Conservation (phyloP, 306 rosid species). For the Inga oerstediana region DNA sequence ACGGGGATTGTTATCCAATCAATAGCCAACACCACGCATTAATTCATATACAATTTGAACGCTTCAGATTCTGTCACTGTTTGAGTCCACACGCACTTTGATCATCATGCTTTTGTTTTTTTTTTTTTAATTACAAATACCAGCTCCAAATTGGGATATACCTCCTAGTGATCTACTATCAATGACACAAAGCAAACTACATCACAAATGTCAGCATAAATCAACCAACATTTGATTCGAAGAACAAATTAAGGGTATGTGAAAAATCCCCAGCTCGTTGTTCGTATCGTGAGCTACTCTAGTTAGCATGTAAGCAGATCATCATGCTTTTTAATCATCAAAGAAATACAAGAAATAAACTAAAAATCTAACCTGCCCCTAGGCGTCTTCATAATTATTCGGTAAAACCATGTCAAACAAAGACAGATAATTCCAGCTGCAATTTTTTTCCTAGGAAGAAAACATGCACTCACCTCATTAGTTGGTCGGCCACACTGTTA, state of each 20-base stretch:
- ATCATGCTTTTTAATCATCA: not conserved
- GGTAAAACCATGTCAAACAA: conserved; percentile 13
- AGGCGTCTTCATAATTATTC: conserved; percentile 5
- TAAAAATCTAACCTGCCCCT: conserved; percentile 29
- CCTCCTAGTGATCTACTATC: no score
- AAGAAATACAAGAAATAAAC: not conserved
- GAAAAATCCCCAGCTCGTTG: no score
- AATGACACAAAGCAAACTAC: no score
- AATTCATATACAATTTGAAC: not conserved
- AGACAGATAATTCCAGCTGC: conserved; percentile 23
- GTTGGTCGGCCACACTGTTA: no score
- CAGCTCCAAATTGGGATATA: no score
- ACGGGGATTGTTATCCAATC: not conserved
- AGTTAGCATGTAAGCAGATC: no score
- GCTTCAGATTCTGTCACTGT: not conserved
- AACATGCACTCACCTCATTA: no score
- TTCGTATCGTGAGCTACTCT: no score
- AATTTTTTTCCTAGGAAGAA: conserved; percentile 20
- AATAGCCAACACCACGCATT: not conserved
- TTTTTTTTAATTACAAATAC: no score
- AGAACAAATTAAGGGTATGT: no score
- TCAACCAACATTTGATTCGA: no score
- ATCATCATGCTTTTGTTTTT: not conserved
- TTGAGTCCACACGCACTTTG: not conserved
- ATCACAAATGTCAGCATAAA: no score